phyloP scores from a whole-genome alignment of 345 rosid genomes.

The Brassica juncea region DNA sequence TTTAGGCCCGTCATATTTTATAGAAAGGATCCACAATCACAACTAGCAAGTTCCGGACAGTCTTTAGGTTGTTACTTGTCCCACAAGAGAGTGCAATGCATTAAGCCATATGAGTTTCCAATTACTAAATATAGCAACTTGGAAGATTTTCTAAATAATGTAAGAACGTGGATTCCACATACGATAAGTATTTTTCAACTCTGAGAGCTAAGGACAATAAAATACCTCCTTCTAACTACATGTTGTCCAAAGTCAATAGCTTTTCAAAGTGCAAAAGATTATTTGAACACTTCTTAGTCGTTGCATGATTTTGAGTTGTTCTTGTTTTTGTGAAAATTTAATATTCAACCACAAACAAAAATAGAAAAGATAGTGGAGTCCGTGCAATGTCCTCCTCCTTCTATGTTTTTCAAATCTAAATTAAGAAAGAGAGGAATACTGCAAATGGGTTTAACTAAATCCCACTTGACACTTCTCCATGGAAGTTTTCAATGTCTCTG shows the following conservation, averaged over 20 bases:
- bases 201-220: neutral
- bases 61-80: neutral
- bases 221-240: neutral
- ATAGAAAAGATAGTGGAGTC: constrained; percentile 28
- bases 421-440: constrained; percentile 16
- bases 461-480: constrained; percentile 21
- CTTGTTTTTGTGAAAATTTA: neutral
- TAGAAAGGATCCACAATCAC: neutral
- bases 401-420: constrained; percentile 4
- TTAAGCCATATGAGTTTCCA: neutral
- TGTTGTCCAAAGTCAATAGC: constrained; percentile 12
- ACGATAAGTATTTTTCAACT: neutral
- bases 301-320: constrained; percentile 23
- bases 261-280: constrained; percentile 9
- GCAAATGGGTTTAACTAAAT: constrained; percentile 28
- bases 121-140: neutral
- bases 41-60: neutral
- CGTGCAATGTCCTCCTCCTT: constrained; percentile 8
- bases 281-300: neutral
- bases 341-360: neutral
- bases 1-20: neutral
- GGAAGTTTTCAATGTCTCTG: constrained; percentile 32
- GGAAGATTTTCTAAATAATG: neutral
- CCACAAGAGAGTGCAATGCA: neutral
- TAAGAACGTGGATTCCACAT: neutral